These are phyloP conservation scores for Hericium alpestre DNA, from an alignment of 768 basidiomycete species.

Conservation along the genomic window DNA sequence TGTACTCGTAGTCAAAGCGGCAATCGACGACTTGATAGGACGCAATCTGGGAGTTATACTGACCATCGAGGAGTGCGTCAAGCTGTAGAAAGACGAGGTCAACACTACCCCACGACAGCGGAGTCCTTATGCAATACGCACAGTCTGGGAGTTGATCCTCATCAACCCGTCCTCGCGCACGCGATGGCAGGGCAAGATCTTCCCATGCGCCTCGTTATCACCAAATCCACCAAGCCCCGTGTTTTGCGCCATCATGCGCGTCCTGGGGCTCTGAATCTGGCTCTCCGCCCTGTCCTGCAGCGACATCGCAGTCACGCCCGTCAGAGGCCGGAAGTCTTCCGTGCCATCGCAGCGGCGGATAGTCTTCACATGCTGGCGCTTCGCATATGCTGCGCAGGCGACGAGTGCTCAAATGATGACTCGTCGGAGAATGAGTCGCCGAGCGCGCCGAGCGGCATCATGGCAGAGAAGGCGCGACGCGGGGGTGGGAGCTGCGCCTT, in stretches of 20 bases:
- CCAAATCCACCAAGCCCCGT: conserved; percentile 69
- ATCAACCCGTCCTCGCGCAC: conserved; percentile 94
- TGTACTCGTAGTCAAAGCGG: conserved; percentile 94
- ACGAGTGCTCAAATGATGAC: conserved; percentile 49
- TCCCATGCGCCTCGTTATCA: conserved; percentile 87
- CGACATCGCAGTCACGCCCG: conserved; percentile 41
- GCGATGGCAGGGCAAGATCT: conserved; percentile 86
- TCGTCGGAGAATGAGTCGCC: conserved; percentile 33
- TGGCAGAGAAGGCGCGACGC: conserved; percentile 69
- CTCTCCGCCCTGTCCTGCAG: conserved; percentile 11
- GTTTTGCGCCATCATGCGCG: conserved; percentile 21
- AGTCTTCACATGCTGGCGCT: conserved; percentile 67
- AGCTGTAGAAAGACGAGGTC: conserved; percentile 37
- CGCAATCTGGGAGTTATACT: conserved; percentile 51
- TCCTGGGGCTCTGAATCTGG: conserved; percentile 12
- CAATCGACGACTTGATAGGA: conserved; percentile 86
- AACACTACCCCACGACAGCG: conserved; percentile 1
- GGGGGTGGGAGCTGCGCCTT: conserved; percentile 30
- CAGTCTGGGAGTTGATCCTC: conserved; percentile 74
- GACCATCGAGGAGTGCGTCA: conserved; percentile 66
- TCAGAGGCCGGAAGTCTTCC: conserved; percentile 66
- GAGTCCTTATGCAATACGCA: conserved; percentile 27
- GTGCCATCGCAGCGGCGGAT: conserved; percentile 74
- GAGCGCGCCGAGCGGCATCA: conserved; percentile 32
- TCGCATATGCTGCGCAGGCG: conserved; percentile 76